Evolutionary conservation across 2,329 filamentous ascomycete species (phyloP), one percentile per base, ranked within the genome.

Genomic region (Penicillium verrucosum): DNA sequence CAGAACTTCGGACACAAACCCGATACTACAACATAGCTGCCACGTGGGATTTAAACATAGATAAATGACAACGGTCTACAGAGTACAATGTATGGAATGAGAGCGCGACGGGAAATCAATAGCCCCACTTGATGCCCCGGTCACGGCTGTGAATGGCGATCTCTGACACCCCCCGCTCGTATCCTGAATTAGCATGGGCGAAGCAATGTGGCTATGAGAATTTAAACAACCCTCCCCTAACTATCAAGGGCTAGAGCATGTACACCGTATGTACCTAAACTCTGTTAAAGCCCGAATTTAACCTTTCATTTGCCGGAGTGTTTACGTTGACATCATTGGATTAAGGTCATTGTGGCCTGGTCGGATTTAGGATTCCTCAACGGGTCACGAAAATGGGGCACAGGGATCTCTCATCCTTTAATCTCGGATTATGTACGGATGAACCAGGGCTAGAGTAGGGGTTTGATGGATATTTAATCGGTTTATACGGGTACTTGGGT

Each of bases 121-220:
- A 6, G 38, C 38, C 38, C 51, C 38, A 49, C 44, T 42, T 25
- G n/a, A 27, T 38, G 25, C 18, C 18, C 16, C 14, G 5, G 14
- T 21, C 25, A 18, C 14, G 21, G 12, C 10, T 48, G 18, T 23
- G 30, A 12, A 50, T 44, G 53, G 3, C 8, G 46, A 55, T 55
- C 36, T 34, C 23, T 14, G 5, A 14, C 30, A n/a, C 52, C 41
- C 52, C 32, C 11, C 8, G 49, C 43, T 37, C 18, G 40, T 27
- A 11, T 44, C 46, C 25, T 6, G 25, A 50, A 54, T 41, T 55
- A 51, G 46, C 40, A 44, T 44, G 5, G 47, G 46, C 46, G 45
- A 44, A 51, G 47, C 32, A 38, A 37, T 18, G 46, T 51, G 46
- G 53, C 45, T 51, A 21, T 43, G 29, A 10, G 11, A 37, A 37